phyloP scores from a whole-genome alignment of 768 basidiomycete species.

The Pisolithus albus region DNA sequence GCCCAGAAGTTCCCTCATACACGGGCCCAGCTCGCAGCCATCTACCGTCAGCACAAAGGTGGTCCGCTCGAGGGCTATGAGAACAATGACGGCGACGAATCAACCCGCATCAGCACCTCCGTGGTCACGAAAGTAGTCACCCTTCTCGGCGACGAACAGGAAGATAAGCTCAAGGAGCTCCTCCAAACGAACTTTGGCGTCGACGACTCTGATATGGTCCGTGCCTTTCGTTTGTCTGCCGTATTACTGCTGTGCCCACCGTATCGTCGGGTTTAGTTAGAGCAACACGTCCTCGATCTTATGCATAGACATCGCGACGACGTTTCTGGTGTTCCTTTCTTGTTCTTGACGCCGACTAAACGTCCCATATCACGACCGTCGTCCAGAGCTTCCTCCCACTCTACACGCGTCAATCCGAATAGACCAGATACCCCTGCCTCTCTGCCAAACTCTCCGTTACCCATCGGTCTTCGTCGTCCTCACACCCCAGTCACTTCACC shows the following conservation, averaged over 20 bases:
- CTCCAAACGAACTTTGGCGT: constrained; percentile 66
- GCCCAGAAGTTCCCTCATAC: constrained; percentile 68
- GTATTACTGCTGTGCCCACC: constrained; percentile 11
- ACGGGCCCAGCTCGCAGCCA: constrained; percentile 68
- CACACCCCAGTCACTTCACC: constrained; percentile 77
- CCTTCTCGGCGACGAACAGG: constrained; percentile 73
- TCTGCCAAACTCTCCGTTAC: constrained; percentile 71
- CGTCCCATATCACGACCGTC: constrained; percentile 71
- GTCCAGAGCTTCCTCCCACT: constrained; percentile 69
- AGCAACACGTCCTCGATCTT: constrained; percentile 84
- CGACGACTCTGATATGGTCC: constrained; percentile 56
- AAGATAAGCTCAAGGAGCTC: constrained; percentile 75
- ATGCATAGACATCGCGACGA: constrained; percentile 96
- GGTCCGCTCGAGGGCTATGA: constrained; percentile 44
- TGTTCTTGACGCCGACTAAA: constrained; percentile 74
- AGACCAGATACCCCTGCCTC: constrained; percentile 74
- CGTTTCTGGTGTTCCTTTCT: constrained; percentile 72
- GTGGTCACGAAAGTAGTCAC: constrained; percentile 67
- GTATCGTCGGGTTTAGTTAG: constrained; percentile 43
- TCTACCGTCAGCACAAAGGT: constrained; percentile 67
- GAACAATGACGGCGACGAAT: constrained; percentile 51
- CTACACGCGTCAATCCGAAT: constrained; percentile 50
- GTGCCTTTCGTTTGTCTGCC: constrained; percentile 20
- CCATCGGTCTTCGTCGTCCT: constrained; percentile 66
- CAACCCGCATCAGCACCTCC: constrained; percentile 46